phyloP scores from a whole-genome alignment of 352 stramenopile species.

The Phytophthora syringae region DNA sequence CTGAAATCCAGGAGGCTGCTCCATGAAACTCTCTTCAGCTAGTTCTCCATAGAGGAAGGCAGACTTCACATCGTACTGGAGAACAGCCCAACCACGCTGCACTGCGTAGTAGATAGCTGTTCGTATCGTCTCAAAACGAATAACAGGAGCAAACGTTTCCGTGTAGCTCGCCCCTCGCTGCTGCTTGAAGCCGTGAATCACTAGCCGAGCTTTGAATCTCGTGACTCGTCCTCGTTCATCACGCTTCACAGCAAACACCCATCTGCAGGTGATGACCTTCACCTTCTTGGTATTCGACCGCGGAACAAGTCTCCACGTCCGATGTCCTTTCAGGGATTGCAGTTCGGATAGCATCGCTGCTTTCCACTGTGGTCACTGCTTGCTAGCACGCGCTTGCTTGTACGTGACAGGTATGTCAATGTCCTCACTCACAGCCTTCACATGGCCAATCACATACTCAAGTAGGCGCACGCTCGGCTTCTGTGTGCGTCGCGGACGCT shows the following conservation, averaged over 20 bases:
- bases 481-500: background rate
- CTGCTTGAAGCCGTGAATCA: slow-evolving; percentile 21
- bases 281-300: background rate
- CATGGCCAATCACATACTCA: slow-evolving; percentile 7
- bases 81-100: background rate
- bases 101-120: background rate
- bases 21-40: background rate
- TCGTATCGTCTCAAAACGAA: slow-evolving; percentile 13
- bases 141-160: slow-evolving; percentile 16
- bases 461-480: slow-evolving; percentile 5
- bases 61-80: background rate
- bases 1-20: background rate
- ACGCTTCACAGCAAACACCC: slow-evolving; percentile 10
- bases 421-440: too few relatives aligned
- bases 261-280: slow-evolving; percentile 4
- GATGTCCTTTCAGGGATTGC: background rate
- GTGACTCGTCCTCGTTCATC: slow-evolving; percentile 7
- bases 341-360: background rate
- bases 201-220: too few relatives aligned
- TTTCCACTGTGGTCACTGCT: slow-evolving; percentile 1
- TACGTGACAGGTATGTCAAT: too few relatives aligned
- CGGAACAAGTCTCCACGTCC: slow-evolving; percentile 2
- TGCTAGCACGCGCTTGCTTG: background rate
- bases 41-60: background rate
- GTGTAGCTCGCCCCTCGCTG: slow-evolving; percentile 10